These are phyloP conservation scores for Tolypocladium album DNA, from an alignment of 2,329 filamentous ascomycete genomes.

Conservation along the genomic window DNA sequence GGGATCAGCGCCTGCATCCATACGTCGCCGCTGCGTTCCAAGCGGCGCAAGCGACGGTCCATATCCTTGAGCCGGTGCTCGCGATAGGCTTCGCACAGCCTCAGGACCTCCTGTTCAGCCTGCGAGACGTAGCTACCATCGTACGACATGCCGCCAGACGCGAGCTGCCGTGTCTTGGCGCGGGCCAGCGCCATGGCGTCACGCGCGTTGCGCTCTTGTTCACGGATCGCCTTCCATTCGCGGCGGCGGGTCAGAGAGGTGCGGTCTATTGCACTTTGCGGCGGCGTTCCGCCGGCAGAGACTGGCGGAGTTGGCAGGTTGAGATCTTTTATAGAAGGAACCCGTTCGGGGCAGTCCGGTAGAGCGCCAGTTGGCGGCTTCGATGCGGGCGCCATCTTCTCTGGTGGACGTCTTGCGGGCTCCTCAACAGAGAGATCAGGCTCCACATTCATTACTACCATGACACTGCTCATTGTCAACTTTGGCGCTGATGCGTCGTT, in stretches of 20 bases:
- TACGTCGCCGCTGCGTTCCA: constrained; percentile 36
- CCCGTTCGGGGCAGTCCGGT: neutral
- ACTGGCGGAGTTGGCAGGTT: constrained; percentile 19
- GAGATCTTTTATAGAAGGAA: neutral
- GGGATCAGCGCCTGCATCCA: constrained; percentile 33
- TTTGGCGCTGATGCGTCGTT: neutral
- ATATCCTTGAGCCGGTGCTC: constrained; percentile 34
- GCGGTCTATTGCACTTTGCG: constrained; percentile 13
- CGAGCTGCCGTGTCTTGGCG: constrained; percentile 9
- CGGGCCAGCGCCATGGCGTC: constrained; percentile 12
- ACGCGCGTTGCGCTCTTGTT: constrained; percentile 13
- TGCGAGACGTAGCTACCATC: constrained; percentile 10
- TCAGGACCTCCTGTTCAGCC: constrained; percentile 22
- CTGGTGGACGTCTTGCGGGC: neutral
- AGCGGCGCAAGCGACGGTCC: constrained; percentile 31
- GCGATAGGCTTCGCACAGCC: constrained; percentile 28
- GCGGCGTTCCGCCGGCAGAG: constrained; percentile 17
- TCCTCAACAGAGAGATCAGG: constrained; percentile 13
- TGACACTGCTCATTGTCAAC: constrained; percentile 22
- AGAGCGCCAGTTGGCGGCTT: neutral
- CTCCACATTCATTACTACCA: constrained; percentile 27
- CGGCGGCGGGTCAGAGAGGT: constrained; percentile 20
- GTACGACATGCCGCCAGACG: constrained; percentile 10
- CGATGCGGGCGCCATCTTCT: neutral
- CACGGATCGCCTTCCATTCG: constrained; percentile 20